Percentiles rank a stretch among this genome's conserved stretches.
phyloP scores from a whole-genome alignment of 2,329 filamentous ascomycete species.

The Fusarium avenaceum region DNA sequence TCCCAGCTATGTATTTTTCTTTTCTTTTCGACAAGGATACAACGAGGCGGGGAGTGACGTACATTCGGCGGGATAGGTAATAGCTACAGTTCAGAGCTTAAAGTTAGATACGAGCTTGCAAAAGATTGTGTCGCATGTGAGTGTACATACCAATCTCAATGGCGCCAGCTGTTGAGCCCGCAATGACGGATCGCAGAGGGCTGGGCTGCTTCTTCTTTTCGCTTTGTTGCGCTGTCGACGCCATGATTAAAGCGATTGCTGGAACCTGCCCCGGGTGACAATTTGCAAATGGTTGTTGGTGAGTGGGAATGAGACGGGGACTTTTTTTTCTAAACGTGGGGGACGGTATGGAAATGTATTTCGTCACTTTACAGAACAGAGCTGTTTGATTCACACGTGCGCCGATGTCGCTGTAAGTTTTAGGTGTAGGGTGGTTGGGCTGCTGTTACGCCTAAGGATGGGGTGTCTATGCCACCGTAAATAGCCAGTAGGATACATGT shows the following conservation, averaged over 20 bases:
- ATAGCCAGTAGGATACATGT: neutral
- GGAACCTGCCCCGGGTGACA: constrained; percentile 11
- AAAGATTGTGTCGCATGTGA: constrained; percentile 3
- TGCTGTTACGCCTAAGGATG: constrained; percentile 2
- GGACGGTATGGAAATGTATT: constrained; percentile 36
- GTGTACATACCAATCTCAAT: constrained; percentile 83
- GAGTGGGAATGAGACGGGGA: neutral
- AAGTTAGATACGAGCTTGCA: constrained; percentile 26
- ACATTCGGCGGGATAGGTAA: constrained; percentile 96
- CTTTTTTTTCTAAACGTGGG: constrained; percentile 35
- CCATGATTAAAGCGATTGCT: constrained; percentile 46
- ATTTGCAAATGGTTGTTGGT: constrained; percentile 4
- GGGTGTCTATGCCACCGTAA: neutral
- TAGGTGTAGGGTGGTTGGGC: constrained; percentile 6
- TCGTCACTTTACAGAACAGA: constrained; percentile 44
- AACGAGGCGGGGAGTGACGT: constrained; percentile 52
- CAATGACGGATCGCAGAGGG: constrained; percentile 88
- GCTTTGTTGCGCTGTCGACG: constrained; percentile 44
- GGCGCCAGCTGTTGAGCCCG: constrained; percentile 92
- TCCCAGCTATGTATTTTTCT: neutral
- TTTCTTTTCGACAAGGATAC: neutral
- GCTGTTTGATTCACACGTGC: constrained; percentile 31
- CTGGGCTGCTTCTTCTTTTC: constrained; percentile 70
- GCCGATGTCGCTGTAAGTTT: constrained; percentile 47
- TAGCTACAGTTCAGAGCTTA: constrained; percentile 63